A percentile compares a stretch with the other conserved stretches of the same genome.
Evolutionary conservation across 352 stramenopile genomes (phyloP).

Genomic region (Halophytophthora polymorphica): DNA sequence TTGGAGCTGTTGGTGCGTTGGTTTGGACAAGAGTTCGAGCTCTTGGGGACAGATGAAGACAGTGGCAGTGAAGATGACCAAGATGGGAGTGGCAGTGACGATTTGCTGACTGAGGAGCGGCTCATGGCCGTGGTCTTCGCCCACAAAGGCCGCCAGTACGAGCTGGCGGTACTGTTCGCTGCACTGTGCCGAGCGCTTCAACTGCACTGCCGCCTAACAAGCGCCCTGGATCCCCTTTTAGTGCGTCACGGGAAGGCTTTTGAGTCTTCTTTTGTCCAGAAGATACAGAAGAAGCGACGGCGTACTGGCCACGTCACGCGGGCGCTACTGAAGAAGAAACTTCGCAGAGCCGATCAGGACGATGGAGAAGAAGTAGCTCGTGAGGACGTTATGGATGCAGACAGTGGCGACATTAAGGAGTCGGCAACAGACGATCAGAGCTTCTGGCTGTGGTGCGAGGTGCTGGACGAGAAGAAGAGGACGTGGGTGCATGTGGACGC

Average conservation of each 20-base stretch:
- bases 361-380: conserved; percentile 15
- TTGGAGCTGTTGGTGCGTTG: conserved; percentile 69
- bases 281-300: conserved; percentile 22
- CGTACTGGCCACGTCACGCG: conserved; percentile 10
- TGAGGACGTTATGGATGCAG: conserved; percentile 5
- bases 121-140: conserved; percentile 54
- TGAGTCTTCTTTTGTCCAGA: conserved; percentile 29
- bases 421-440: conserved; percentile 7
- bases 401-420: neutral
- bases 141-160: conserved; percentile 35
- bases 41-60: conserved; percentile 11
- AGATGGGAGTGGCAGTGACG: neutral
- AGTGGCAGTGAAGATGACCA: conserved; percentile 9
- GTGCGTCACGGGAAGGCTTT: conserved; percentile 45
- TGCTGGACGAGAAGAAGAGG: conserved; percentile 45
- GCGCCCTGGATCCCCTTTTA: conserved; percentile 46
- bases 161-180: conserved; percentile 66
- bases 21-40: conserved; percentile 51
- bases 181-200: conserved; percentile 50
- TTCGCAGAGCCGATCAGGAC: conserved; percentile 1
- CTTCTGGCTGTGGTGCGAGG: conserved; percentile 67
- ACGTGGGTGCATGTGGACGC: conserved; percentile 66
- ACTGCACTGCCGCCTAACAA: conserved; percentile 51
- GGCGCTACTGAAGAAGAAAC: conserved; percentile 17
- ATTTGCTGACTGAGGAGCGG: conserved; percentile 40